Conservation (phyloP, 2,329 filamentous ascomycete genomes). For the Parasarocladium wereldwijsianum region DNA sequence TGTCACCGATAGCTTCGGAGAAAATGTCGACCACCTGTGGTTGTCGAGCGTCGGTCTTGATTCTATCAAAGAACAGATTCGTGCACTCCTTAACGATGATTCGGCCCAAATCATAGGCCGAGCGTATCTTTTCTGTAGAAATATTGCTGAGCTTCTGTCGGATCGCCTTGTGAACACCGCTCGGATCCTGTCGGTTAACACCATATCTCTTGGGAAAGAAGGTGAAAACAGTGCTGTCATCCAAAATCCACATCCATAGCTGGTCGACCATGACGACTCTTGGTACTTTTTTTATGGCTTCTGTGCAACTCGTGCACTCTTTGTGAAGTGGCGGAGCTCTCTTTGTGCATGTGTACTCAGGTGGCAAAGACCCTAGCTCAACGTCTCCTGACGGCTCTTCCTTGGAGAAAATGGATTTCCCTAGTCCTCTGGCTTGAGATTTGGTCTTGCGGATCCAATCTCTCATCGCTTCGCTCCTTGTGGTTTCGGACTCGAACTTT, state of each 20-base stretch:
- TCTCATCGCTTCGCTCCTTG: too few relatives aligned
- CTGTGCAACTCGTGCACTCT: constrained; percentile 1
- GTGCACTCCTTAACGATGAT: constrained; percentile 27
- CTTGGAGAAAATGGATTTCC: too few relatives aligned
- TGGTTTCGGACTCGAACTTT: not conserved
- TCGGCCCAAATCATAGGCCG: constrained; percentile 12
- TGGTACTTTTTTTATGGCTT: not conserved
- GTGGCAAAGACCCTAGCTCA: too few relatives aligned
- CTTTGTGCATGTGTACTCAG: not conserved
- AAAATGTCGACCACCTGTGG: constrained; percentile 27
- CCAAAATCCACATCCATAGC: constrained; percentile 28
- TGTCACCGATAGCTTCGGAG: constrained; percentile 22
- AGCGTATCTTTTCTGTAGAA: constrained; percentile 20
- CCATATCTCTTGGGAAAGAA: constrained; percentile 28
- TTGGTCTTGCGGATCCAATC: too few relatives aligned
- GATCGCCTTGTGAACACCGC: constrained; percentile 25
- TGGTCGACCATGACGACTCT: constrained; percentile 27
- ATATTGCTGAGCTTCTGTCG: constrained; percentile 19
- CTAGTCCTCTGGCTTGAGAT: too few relatives aligned
- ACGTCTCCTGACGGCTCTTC: too few relatives aligned
- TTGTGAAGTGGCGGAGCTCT: constrained; percentile 9
- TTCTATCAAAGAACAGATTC: constrained; percentile 23
- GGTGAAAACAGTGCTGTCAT: constrained; percentile 19
- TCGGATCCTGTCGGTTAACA: constrained; percentile 21
- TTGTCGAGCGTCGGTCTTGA: constrained; percentile 14